Evolutionary conservation across 495 filamentous ascomycete genomes (phyloP), one percentile per base, ranked within the genome.

Genomic region (Penicillium cataractarum): DNA sequence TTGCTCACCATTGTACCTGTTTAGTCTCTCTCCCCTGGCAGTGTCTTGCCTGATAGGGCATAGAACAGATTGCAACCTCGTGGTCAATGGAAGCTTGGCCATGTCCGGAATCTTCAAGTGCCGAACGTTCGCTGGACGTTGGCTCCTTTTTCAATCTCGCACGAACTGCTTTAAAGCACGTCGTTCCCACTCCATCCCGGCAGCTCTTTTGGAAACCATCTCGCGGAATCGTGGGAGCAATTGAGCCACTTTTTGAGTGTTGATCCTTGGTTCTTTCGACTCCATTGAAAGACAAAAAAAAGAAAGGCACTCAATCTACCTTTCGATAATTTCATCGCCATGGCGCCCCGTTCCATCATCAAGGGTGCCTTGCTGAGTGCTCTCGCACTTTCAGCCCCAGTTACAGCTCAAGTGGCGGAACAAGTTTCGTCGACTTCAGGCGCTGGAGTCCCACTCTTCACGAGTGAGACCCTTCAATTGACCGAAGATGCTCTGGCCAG

Each of bases 391-490:
- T 56, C 57, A 19, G 33, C 29, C 6, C 42, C 66, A 10, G 62
- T 42, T 26, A 35, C 61, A 9, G 67, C 68, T 40, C n/a, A 35
- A 10, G 29, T 56, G 37, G 64, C 32, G 0, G 56, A 62, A 12
- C 39, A 57, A 24, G 61, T 71, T 9, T 60, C 67, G 1, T 42
- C 61, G 32, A 29, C 13, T 9, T 70, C 74, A 1, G 9, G 37
- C 5, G 65, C 75, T 24, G 69, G 63, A n/a, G 70, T 57, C 6
- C 63, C 69, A 0, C 57, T 72, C 8, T 82, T 82, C 52, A 61
- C 63, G 8, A 77, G 76, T 32, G 81, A 82, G 62, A 76, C 72
- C 3, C 55, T 74, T 7, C 80, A 82, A 59, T 66, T 82, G 59
- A 82, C 79, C 4, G 71, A 78, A 19, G 46, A 65, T 13, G 73